Conservation (phyloP, 2,329 filamentous ascomycete genomes). For the Cryphonectria nitschkei region DNA sequence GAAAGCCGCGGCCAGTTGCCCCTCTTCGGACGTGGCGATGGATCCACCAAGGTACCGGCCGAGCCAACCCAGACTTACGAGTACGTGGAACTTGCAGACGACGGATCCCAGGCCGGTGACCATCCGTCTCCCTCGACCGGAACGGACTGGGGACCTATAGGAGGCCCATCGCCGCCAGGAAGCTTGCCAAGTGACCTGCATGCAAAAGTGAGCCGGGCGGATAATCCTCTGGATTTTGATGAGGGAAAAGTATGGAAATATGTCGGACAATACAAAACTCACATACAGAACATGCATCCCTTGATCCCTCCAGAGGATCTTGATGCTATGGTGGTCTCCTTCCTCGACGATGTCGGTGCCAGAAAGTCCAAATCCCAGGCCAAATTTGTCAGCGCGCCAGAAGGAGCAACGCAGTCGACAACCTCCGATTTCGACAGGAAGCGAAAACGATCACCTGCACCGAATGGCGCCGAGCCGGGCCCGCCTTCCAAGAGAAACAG, state of each 20-base stretch:
- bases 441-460: constrained; percentile 58
- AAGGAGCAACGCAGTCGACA: constrained; percentile 22
- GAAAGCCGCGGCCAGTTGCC: constrained; percentile 73
- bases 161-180: constrained; percentile 50
- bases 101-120: constrained; percentile 49
- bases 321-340: constrained; percentile 55
- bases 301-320: constrained; percentile 60
- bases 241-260: constrained; percentile 55
- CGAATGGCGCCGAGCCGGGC: constrained; percentile 39
- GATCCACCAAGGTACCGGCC: constrained; percentile 50
- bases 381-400: constrained; percentile 28
- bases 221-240: constrained; percentile 60
- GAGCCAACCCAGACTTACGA: constrained; percentile 47
- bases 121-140: constrained; percentile 58
- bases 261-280: constrained; percentile 60
- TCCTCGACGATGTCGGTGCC: constrained; percentile 53
- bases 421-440: constrained; percentile 45
- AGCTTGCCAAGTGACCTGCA: constrained; percentile 41
- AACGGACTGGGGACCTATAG: constrained; percentile 63
- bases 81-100: constrained; percentile 49
- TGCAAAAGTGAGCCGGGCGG: constrained; percentile 43
- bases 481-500: constrained; percentile 47
- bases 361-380: constrained; percentile 33
- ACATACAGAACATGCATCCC: constrained; percentile 69
- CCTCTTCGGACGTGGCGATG: constrained; percentile 80